Percentiles rank a stretch among this genome's conserved stretches.
Evolutionary conservation across 805 yeast genomes (phyloP).

Genomic region (Candida golubevii): DNA sequence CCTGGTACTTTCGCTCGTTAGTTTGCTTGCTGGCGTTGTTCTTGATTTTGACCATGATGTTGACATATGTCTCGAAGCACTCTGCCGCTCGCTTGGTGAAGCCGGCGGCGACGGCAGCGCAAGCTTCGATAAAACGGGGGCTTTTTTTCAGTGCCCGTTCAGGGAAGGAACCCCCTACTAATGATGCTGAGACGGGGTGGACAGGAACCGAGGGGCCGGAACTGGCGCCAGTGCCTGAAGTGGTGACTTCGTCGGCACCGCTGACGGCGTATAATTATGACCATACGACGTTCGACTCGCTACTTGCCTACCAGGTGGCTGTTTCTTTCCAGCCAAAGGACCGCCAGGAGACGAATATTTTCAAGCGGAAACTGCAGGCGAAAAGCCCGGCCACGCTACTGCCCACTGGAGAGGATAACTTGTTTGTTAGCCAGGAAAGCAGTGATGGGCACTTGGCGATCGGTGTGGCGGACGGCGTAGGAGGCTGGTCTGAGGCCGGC

Average conservation of each 20-base stretch:
- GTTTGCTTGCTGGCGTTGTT: not conserved
- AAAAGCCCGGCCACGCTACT: constrained; percentile 38
- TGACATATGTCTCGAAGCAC: constrained; percentile 1
- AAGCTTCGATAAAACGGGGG: constrained; percentile 1
- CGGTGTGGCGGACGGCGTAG: constrained; percentile 97
- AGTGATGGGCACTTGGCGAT: constrained; percentile 44
- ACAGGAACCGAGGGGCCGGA: constrained; percentile 8
- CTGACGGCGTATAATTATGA: constrained; percentile 21
- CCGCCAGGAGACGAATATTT: constrained; percentile 47
- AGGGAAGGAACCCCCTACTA: constrained; percentile 8
- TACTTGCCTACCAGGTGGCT: constrained; percentile 48
- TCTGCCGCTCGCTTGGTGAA: not conserved
- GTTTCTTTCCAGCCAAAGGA: constrained; percentile 76
- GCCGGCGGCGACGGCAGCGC: not conserved
- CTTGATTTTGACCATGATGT: constrained; percentile 8
- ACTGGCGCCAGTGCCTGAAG: not conserved
- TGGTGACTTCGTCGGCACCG: constrained; percentile 1
- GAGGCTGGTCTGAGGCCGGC: constrained; percentile 94
- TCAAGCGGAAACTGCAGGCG: constrained; percentile 25
- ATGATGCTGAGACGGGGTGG: constrained; percentile 15
- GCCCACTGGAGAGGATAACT: constrained; percentile 77
- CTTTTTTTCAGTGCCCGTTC: constrained; percentile 9
- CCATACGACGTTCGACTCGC: constrained; percentile 16
- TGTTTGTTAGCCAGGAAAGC: constrained; percentile 45
- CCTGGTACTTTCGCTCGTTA: not conserved